A percentile compares a stretch with the other conserved stretches of the same genome.
Evolutionary conservation across 176 grass and related monocot genomes (phyloP).

Genomic region (Ananas comosus): DNA sequence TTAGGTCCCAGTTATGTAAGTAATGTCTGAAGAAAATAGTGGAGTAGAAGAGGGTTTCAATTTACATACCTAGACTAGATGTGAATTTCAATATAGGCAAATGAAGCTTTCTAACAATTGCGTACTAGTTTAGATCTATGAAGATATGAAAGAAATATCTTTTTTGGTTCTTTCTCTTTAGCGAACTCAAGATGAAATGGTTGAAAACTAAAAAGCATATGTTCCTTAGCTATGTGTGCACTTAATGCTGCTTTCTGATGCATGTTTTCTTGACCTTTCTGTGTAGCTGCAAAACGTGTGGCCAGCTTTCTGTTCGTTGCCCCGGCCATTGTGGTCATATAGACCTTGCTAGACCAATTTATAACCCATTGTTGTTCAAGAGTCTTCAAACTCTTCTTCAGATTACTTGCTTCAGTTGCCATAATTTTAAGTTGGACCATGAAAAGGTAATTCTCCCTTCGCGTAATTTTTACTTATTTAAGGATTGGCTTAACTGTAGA

Average conservation of each 20-base stretch:
- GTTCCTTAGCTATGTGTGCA: background rate
- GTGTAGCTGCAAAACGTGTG: conserved; percentile 76
- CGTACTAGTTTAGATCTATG: too few relatives aligned
- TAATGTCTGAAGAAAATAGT: too few relatives aligned
- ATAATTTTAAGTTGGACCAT: conserved; percentile 47
- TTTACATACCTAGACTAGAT: too few relatives aligned
- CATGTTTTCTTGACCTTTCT: conserved; percentile 12
- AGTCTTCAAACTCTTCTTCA: conserved; percentile 52
- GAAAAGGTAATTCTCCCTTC: conserved; percentile 34
- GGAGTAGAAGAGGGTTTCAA: too few relatives aligned
- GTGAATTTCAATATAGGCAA: too few relatives aligned
- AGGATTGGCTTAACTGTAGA: background rate
- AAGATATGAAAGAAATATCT: too few relatives aligned
- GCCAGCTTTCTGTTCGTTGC: conserved; percentile 48
- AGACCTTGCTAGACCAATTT: conserved; percentile 58
- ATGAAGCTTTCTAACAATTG: too few relatives aligned
- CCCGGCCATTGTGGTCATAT: conserved; percentile 91
- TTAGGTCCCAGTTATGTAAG: too few relatives aligned
- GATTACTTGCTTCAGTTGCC: conserved; percentile 60
- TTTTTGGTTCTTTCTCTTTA: too few relatives aligned
- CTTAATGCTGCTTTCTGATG: conserved; percentile 1
- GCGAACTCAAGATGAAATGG: too few relatives aligned
- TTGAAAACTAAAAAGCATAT: background rate
- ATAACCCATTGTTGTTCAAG: conserved; percentile 70
- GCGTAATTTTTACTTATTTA: background rate